A percentile compares a stretch with the other conserved stretches of the same genome.
Conservation (phyloP, 2,329 filamentous ascomycete genomes). For the Talaromyces atroroseus region DNA sequence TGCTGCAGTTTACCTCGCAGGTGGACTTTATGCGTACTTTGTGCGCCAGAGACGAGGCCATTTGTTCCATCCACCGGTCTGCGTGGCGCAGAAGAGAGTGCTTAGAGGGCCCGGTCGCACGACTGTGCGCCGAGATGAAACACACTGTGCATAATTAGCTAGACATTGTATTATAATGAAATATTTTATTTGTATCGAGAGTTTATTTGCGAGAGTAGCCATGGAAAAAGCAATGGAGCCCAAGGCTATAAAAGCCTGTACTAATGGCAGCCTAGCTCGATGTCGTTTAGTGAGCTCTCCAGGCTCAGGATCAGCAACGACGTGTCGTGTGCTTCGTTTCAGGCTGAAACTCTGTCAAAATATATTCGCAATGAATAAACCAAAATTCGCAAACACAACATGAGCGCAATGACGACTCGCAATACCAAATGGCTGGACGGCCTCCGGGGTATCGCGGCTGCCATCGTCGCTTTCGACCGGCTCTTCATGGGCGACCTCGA, state of each 20-base stretch:
- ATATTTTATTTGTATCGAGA: too few species aligned
- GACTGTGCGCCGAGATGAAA: too few species aligned
- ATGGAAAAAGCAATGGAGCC: too few species aligned
- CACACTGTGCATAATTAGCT: too few species aligned
- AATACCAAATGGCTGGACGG: constrained; percentile 22
- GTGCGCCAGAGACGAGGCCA: constrained; percentile 56
- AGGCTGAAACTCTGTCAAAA: neutral
- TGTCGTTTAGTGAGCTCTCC: too few species aligned
- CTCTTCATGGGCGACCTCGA: constrained; percentile 23
- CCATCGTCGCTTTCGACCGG: constrained; percentile 21
- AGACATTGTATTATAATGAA: too few species aligned
- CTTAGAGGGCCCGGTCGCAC: too few species aligned
- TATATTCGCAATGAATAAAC: neutral
- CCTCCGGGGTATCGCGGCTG: constrained; percentile 25
- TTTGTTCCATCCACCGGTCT: constrained; percentile 45
- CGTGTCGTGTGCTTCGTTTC: too few species aligned
- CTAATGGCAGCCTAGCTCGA: too few species aligned
- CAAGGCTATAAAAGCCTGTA: too few species aligned
- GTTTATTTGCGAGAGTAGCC: too few species aligned
- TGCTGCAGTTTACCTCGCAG: constrained; percentile 26
- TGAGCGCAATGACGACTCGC: neutral
- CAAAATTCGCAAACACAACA: neutral
- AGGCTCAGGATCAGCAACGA: too few species aligned
- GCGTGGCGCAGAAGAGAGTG: neutral
- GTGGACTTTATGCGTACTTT: constrained; percentile 48